Evolutionary conservation across 164 flowering plant species (phyloP).

Genomic region (Platanus orientalis): DNA sequence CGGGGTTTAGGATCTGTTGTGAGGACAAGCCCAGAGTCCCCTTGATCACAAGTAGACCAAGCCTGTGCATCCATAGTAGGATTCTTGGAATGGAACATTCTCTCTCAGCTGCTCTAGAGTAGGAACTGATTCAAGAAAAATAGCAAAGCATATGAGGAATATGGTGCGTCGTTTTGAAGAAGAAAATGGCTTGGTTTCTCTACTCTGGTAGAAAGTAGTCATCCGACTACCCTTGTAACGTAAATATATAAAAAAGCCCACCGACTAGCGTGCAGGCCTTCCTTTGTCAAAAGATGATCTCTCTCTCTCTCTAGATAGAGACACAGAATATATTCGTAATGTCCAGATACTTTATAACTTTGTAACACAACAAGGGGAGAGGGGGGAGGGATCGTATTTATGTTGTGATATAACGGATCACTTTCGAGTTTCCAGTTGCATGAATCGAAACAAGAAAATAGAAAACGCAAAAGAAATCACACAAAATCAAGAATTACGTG

Average conservation of each 20-base stretch:
- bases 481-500: no score
- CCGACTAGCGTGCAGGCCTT: constrained; percentile 28
- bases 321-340: no score
- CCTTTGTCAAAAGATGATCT: constrained; percentile 43
- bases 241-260: constrained; percentile 20
- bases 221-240: constrained; percentile 9
- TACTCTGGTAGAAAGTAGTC: constrained; percentile 13
- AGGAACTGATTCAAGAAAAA: constrained; percentile 75
- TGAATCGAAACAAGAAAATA: no score
- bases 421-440: no score
- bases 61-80: constrained; percentile 74
- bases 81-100: constrained; percentile 94
- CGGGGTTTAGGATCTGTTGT: no score
- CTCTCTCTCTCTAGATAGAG: constrained; percentile 10
- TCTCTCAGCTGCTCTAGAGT: constrained; percentile 28
- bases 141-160: constrained; percentile 62
- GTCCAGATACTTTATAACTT: no score
- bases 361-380: no score
- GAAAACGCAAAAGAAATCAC: no score
- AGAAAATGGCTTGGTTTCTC: constrained; percentile 10
- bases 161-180: constrained; percentile 67
- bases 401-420: no score
- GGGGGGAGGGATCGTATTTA: no score
- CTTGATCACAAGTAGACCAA: constrained; percentile 78
- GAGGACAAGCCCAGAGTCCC: constrained; percentile 95